Percentiles rank a stretch among this genome's conserved stretches.
Conservation (phyloP, 805 yeast genomes). For the Starmerella apicola region DNA sequence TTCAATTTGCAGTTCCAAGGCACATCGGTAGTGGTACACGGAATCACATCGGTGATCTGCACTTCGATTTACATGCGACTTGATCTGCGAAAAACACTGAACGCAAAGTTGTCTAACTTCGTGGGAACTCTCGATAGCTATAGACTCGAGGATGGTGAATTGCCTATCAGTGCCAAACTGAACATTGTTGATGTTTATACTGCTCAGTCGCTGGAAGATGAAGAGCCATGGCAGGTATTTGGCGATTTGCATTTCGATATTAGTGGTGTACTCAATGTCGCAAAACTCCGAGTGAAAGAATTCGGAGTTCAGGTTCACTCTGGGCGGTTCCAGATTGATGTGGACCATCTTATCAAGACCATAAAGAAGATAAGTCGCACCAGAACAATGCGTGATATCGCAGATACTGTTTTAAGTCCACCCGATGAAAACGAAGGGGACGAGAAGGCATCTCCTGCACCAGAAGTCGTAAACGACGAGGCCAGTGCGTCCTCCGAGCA, state of each 20-base stretch:
- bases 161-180: conserved; percentile 23
- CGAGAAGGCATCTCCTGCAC: not conserved
- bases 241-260: conserved; percentile 24
- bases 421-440: not conserved
- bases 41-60: conserved; percentile 22
- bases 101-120: conserved; percentile 20
- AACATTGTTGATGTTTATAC: conserved; percentile 24
- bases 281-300: conserved; percentile 25
- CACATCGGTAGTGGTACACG: conserved; percentile 22
- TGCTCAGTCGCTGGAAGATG: conserved; percentile 22
- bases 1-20: conserved; percentile 22
- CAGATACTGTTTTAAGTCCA: not conserved
- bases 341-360: conserved; percentile 16
- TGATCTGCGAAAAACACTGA: conserved; percentile 24
- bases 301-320: conserved; percentile 23
- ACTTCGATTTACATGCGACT: conserved; percentile 23
- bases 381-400: not conserved
- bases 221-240: conserved; percentile 25
- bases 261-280: conserved; percentile 25
- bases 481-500: not conserved
- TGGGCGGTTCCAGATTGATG: conserved; percentile 23
- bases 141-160: conserved; percentile 22
- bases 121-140: conserved; percentile 28
- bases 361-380: conserved; percentile 10
- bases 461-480: not conserved